Conservation (phyloP, 2,329 filamentous ascomycete genomes). For the Dactylellina sp. region DNA sequence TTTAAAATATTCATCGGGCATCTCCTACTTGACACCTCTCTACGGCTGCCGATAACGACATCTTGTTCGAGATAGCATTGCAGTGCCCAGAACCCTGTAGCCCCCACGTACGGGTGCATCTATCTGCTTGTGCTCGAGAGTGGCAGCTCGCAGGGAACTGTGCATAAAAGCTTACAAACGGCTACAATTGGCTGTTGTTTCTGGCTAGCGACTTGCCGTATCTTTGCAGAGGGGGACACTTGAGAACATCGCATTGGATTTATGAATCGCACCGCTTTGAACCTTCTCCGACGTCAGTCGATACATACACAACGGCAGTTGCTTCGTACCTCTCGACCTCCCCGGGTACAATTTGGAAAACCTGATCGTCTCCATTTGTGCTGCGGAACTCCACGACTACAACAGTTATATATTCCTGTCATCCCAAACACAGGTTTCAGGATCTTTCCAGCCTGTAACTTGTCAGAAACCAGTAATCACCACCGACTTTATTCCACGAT, state of each 20-base stretch:
- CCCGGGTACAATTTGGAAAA: slow-evolving; percentile 8
- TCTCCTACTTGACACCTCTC: slow-evolving; percentile 15
- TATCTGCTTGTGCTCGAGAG: too few species aligned
- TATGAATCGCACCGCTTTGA: slow-evolving; percentile 36
- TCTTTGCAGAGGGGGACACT: not conserved
- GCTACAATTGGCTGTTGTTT: slow-evolving; percentile 19
- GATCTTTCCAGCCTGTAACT: slow-evolving; percentile 34
- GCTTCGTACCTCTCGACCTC: slow-evolving; percentile 21
- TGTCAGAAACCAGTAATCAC: slow-evolving; percentile 26
- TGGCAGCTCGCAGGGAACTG: slow-evolving; percentile 1
- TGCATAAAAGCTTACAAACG: slow-evolving; percentile 48
- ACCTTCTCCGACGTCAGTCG: slow-evolving; percentile 32
- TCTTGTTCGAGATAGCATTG: slow-evolving; percentile 8
- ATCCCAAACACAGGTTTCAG: slow-evolving; percentile 57
- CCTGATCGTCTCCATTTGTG: slow-evolving; percentile 18
- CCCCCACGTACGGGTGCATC: slow-evolving; percentile 23
- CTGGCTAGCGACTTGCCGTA: too few species aligned
- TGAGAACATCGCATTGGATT: slow-evolving; percentile 20
- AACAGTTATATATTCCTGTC: slow-evolving; percentile 56
- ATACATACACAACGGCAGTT: slow-evolving; percentile 37
- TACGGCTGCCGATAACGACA: slow-evolving; percentile 15
- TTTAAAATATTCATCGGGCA: slow-evolving; percentile 4
- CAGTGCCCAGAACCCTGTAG: slow-evolving; percentile 16
- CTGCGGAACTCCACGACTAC: slow-evolving; percentile 38
- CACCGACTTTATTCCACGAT: slow-evolving; percentile 53